Conservation (phyloP, 2,329 filamentous ascomycete species). For the Pleomassaria siparia region DNA sequence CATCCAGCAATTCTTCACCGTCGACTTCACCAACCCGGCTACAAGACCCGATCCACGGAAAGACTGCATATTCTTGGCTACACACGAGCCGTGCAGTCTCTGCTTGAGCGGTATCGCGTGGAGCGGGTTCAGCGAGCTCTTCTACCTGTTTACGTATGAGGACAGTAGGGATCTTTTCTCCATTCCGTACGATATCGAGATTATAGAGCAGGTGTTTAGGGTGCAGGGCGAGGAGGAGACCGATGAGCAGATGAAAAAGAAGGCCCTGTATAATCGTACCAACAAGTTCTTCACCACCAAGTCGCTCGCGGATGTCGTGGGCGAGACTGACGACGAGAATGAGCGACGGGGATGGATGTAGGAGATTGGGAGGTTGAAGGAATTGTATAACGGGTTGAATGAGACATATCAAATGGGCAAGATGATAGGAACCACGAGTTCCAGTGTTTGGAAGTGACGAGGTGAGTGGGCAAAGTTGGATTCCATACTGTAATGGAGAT, state of each 20-base stretch:
- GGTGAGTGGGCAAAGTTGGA: too few species aligned
- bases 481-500: too few species aligned
- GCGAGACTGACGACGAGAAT: slow-evolving; percentile 32
- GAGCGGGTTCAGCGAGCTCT: slow-evolving; percentile 59
- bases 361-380: too few species aligned
- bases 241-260: slow-evolving; percentile 32
- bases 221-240: slow-evolving; percentile 43
- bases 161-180: slow-evolving; percentile 59
- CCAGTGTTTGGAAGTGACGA: too few species aligned
- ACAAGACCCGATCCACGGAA: slow-evolving; percentile 45
- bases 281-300: slow-evolving; percentile 56
- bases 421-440: too few species aligned
- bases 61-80: slow-evolving; percentile 61
- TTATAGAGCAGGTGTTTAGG: slow-evolving; percentile 58
- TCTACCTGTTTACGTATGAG: slow-evolving; percentile 62
- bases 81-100: slow-evolving; percentile 61
- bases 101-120: slow-evolving; percentile 61
- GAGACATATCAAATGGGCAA: too few species aligned
- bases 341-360: neutral
- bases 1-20: slow-evolving; percentile 59
- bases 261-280: slow-evolving; percentile 56
- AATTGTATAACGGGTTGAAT: too few species aligned
- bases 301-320: slow-evolving; percentile 20
- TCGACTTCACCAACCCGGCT: slow-evolving; percentile 25
- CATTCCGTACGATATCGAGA: slow-evolving; percentile 61